These are phyloP conservation scores for Penicilliopsis zonata DNA, from an alignment of 495 filamentous ascomycete genomes.

Conservation along the genomic window DNA sequence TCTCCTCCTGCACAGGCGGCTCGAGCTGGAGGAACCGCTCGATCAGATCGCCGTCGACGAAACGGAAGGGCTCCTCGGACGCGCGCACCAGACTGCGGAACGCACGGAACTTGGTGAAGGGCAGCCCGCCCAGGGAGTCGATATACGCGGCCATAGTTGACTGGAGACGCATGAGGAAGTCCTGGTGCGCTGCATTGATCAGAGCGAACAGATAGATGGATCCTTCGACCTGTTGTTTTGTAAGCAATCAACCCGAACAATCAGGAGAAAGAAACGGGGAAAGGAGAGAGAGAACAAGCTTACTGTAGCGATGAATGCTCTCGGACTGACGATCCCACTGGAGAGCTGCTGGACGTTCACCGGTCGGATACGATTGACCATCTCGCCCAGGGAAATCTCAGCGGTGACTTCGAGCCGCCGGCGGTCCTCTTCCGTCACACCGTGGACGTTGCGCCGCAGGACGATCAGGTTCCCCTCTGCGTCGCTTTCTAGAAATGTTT, in stretches of 20 bases:
- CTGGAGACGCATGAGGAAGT: conserved; percentile 80
- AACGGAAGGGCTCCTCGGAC: conserved; percentile 66
- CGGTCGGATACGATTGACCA: conserved; percentile 73
- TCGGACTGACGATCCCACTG: conserved; percentile 58
- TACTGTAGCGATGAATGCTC: conserved; percentile 85
- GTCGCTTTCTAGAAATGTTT: conserved; percentile 76
- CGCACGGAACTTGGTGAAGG: conserved; percentile 66
- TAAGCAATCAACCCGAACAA: conserved; percentile 10
- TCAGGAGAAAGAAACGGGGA: neutral
- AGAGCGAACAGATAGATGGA: conserved; percentile 80
- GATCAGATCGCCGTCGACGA: conserved; percentile 87
- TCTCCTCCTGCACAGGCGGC: conserved; percentile 49
- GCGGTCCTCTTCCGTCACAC: conserved; percentile 62
- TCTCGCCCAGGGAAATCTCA: conserved; percentile 78
- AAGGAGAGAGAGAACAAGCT: conserved; percentile 14
- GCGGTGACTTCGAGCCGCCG: conserved; percentile 58
- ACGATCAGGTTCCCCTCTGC: conserved; percentile 79
- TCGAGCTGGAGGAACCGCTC: conserved; percentile 69
- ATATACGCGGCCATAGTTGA: conserved; percentile 51
- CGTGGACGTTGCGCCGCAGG: conserved; percentile 54
- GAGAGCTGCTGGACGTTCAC: conserved; percentile 45
- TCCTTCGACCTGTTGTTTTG: conserved; percentile 59
- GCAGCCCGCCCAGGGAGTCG: conserved; percentile 53
- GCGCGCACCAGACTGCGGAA: conserved; percentile 61
- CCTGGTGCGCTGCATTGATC: conserved; percentile 55